Evolutionary conservation across 495 filamentous ascomycete genomes (phyloP).

Genomic region (Rusavskia elegans): DNA sequence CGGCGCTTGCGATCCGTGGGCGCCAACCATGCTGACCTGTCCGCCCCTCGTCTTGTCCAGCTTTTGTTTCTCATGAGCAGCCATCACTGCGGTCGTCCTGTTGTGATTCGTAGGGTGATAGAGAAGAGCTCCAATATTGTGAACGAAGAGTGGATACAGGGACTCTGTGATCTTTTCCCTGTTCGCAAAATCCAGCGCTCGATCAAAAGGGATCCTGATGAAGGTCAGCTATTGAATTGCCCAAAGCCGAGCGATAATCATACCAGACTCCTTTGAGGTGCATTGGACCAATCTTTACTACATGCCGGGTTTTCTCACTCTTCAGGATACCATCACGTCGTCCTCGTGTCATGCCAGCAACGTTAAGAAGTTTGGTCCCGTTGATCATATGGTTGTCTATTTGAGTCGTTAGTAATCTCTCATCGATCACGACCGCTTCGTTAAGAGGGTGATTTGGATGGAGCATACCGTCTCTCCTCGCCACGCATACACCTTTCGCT

Average conservation of each 20-base stretch:
- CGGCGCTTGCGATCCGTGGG: constrained; percentile 45
- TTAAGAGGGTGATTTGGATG: not conserved
- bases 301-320: constrained; percentile 90
- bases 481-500: constrained; percentile 89
- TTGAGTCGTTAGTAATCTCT: not conserved
- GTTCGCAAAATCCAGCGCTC: constrained; percentile 93
- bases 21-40: constrained; percentile 20
- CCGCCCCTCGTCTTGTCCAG: constrained; percentile 36
- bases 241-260: not conserved
- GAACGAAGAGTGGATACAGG: constrained; percentile 90
- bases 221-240: not conserved
- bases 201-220: constrained; percentile 87
- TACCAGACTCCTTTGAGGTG: constrained; percentile 98
- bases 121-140: constrained; percentile 87
- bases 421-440: not conserved
- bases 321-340: constrained; percentile 93
- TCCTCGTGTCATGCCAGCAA: constrained; percentile 94
- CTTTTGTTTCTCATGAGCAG: constrained; percentile 45
- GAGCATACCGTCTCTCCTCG: constrained; percentile 70
- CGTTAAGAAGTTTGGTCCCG: constrained; percentile 90
- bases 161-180: constrained; percentile 98
- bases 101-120: constrained; percentile 86
- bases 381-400: constrained; percentile 99
- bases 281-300: constrained; percentile 98
- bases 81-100: constrained; percentile 71